A percentile compares a stretch with the other conserved stretches of the same genome.
Conservation (phyloP, 306 rosid genomes). For the Glycine soja region DNA sequence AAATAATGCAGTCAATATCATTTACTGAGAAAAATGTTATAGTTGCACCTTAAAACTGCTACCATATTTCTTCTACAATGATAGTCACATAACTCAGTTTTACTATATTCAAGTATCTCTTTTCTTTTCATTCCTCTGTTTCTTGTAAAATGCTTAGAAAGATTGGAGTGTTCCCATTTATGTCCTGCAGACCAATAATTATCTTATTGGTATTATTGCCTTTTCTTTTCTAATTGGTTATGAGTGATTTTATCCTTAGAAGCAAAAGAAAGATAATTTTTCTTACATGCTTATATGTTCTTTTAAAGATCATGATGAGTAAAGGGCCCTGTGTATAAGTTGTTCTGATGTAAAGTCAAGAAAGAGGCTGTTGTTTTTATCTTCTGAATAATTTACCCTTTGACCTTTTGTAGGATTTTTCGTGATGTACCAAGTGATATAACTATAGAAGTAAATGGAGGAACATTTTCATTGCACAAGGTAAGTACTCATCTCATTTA, state of each 20-base stretch:
- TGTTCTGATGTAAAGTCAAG: neutral
- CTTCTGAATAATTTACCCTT: constrained; percentile 44
- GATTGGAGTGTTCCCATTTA: neutral
- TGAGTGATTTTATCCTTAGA: neutral
- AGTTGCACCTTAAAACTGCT: constrained; percentile 3
- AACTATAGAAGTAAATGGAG: constrained; percentile 83
- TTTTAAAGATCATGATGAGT: neutral
- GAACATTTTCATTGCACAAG: constrained; percentile 85
- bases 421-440: constrained; percentile 98
- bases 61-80: neutral
- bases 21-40: neutral
- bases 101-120: no score
- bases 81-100: no score
- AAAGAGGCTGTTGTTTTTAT: constrained; percentile 9
- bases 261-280: constrained; percentile 5
- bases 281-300: constrained; percentile 5
- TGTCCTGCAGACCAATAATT: neutral
- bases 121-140: neutral
- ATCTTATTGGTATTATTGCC: neutral
- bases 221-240: neutral
- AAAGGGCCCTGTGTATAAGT: neutral
- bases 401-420: constrained; percentile 77
- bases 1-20: constrained; percentile 36
- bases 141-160: constrained; percentile 7
- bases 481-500: constrained; percentile 46